phyloP scores from a whole-genome alignment of 148 eudicot species.

The Chenopodium formosanum region DNA sequence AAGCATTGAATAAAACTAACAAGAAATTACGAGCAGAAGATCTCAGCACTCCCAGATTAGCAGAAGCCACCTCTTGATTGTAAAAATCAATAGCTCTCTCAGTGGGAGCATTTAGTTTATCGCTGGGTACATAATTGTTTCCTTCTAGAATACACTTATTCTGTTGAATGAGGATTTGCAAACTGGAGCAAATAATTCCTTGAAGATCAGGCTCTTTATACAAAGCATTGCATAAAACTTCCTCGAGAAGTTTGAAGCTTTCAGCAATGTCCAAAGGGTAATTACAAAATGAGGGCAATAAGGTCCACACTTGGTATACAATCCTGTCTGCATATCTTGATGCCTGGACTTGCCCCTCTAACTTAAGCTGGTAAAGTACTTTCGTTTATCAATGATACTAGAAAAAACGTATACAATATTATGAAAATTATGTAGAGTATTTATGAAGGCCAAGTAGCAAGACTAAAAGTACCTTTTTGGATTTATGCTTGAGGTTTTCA shows the following conservation, averaged over 20 bases:
- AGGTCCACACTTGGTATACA: conserved; percentile 79
- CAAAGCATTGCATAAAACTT: conserved; percentile 46
- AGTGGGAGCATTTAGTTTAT: conserved; percentile 43
- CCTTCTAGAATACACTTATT: conserved; percentile 67
- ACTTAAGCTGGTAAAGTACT: conserved; percentile 61
- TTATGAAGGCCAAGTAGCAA: conserved; percentile 8
- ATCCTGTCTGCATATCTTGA: conserved; percentile 73
- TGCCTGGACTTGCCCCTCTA: conserved; percentile 59
- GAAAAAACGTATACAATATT: neutral
- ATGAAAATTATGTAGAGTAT: neutral
- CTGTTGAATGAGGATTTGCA: conserved; percentile 83
- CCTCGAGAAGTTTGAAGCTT: conserved; percentile 64
- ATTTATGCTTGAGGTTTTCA: conserved; percentile 52
- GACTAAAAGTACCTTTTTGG: conserved; percentile 51
- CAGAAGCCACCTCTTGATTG: conserved; percentile 55
- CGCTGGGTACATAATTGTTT: conserved; percentile 26
- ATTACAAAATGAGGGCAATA: conserved; percentile 93
- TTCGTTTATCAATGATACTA: conserved; percentile 22
- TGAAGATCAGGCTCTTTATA: conserved; percentile 67
- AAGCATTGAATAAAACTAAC: conserved; percentile 53
- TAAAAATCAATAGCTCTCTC: conserved; percentile 63
- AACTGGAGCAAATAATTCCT: conserved; percentile 78
- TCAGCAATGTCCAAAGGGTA: conserved; percentile 74
- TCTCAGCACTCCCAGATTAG: conserved; percentile 56
- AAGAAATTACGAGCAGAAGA: conserved; percentile 63